Evolutionary conservation across 1,284 basidiomycete species (phyloP).

Genomic region (Sporisorium scitamineum): DNA sequence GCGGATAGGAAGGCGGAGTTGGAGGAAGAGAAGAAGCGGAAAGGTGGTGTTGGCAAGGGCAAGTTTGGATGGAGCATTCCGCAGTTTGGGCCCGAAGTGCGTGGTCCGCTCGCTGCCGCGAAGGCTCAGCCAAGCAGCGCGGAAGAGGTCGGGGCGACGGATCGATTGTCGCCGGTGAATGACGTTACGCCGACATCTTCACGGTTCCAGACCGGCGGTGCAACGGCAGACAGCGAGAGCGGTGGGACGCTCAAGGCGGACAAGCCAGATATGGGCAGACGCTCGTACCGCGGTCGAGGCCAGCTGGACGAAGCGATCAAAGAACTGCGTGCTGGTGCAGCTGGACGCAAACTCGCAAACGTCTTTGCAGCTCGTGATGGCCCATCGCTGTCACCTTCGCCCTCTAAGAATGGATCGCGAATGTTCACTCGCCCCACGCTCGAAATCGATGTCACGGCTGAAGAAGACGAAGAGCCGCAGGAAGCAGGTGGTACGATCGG

Average conservation of each 20-base stretch:
- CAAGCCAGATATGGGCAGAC: conserved; percentile 12
- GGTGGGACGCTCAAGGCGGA: conserved; percentile 9
- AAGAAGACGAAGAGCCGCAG: conserved; percentile 2
- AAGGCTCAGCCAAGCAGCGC: background rate
- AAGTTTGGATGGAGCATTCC: conserved; percentile 28
- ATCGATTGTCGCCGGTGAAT: background rate
- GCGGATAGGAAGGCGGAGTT: conserved; percentile 53
- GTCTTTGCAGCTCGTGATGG: conserved; percentile 9
- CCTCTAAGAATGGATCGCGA: conserved; percentile 10
- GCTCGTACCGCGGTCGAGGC: conserved; percentile 51
- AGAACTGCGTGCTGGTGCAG: conserved; percentile 47
- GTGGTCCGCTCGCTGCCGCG: conserved; percentile 34
- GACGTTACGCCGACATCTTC: conserved; percentile 52
- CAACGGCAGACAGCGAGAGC: background rate
- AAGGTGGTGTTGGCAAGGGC: conserved; percentile 20
- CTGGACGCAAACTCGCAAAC: conserved; percentile 30
- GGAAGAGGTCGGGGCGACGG: conserved; percentile 3
- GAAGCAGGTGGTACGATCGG: conserved; percentile 21
- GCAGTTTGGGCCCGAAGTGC: conserved; percentile 49
- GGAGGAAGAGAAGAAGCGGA: conserved; percentile 52
- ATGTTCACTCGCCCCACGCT: conserved; percentile 4
- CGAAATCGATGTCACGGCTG: background rate
- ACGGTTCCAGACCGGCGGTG: conserved; percentile 33
- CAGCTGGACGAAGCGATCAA: conserved; percentile 62
- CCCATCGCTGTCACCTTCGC: background rate